Conservation (phyloP, 345 rosid genomes). For the Gossypium thurberi region DNA sequence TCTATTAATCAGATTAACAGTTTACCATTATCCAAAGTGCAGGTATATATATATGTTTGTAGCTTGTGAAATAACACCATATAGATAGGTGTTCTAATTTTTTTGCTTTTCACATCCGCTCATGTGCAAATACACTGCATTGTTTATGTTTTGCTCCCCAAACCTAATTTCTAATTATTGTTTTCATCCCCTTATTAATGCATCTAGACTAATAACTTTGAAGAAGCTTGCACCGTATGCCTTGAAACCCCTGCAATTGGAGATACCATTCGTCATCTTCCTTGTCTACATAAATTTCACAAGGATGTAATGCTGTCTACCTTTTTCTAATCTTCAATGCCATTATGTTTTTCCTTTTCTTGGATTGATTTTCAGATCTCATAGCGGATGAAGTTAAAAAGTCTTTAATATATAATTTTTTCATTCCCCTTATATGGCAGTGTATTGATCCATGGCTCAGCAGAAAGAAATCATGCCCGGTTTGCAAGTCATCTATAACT, state of each 20-base stretch:
- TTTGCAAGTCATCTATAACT: constrained; percentile 73
- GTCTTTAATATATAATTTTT: neutral
- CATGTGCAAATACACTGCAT: neutral
- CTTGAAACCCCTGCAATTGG: constrained; percentile 72
- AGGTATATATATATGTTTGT: constrained; percentile 25
- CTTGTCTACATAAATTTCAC: constrained; percentile 97
- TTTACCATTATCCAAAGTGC: constrained; percentile 73
- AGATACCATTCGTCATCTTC: constrained; percentile 85
- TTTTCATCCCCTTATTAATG: constrained; percentile 14
- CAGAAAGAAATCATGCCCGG: constrained; percentile 72
- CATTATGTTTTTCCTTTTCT: neutral
- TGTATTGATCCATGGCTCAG: constrained; percentile 95
- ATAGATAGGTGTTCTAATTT: neutral
- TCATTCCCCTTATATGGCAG: constrained; percentile 37
- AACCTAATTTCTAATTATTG: neutral
- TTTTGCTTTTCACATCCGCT: neutral
- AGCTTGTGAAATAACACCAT: neutral
- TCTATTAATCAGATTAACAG: constrained; percentile 57
- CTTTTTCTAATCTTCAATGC: neutral
- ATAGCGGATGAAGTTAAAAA: neutral
- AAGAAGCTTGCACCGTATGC: constrained; percentile 77
- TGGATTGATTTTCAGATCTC: neutral
- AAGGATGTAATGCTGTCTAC: constrained; percentile 50
- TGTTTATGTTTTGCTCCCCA: neutral
- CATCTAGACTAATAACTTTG: constrained; percentile 48